A percentile compares a stretch with the other conserved stretches of the same genome.
Conservation (phyloP, 192 early-diverging fungal genomes). For the Allomyces javanicus region DNA sequence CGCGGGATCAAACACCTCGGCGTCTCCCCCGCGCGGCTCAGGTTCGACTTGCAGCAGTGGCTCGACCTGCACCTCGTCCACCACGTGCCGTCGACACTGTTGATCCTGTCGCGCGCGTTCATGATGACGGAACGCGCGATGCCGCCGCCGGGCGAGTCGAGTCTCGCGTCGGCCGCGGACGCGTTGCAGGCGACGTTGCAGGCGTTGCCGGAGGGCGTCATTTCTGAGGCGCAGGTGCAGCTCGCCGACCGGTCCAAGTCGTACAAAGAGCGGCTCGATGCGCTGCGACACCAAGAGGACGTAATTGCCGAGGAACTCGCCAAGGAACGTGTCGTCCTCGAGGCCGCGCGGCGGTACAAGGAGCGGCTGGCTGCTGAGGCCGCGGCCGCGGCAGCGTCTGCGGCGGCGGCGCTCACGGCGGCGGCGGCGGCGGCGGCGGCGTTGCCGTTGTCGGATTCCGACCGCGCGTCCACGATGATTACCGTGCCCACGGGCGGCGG, state of each 20-base stretch:
- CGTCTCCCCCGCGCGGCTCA: conserved; percentile 69
- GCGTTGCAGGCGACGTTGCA: conserved; percentile 82
- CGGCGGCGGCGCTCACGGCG: conserved; percentile 4
- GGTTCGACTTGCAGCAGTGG: conserved; percentile 80
- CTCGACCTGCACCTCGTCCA: conserved; percentile 80
- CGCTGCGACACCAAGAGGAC: conserved; percentile 88
- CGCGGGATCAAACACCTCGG: conserved; percentile 80
- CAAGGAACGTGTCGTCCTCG: conserved; percentile 38
- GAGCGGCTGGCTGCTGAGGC: conserved; percentile 7
- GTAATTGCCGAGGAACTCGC: conserved; percentile 85
- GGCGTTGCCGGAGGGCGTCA: conserved; percentile 74
- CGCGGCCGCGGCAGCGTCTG: conserved; percentile 5
- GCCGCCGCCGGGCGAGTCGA: too few species aligned
- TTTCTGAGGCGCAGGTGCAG: conserved; percentile 68
- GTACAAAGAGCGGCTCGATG: conserved; percentile 77
- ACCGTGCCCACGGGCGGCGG: too few species aligned
- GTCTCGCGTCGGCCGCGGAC: conserved; percentile 28
- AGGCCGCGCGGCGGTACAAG: background rate
- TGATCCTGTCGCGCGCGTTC: conserved; percentile 81
- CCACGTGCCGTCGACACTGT: conserved; percentile 70
- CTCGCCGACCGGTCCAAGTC: conserved; percentile 82
- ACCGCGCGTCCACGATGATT: too few species aligned
- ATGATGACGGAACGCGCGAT: background rate
- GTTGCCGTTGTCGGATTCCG: too few species aligned
- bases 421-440: too few species aligned